phyloP scores from a whole-genome alignment of 106 monocot genomes.

The Amphibolis antarctica region DNA sequence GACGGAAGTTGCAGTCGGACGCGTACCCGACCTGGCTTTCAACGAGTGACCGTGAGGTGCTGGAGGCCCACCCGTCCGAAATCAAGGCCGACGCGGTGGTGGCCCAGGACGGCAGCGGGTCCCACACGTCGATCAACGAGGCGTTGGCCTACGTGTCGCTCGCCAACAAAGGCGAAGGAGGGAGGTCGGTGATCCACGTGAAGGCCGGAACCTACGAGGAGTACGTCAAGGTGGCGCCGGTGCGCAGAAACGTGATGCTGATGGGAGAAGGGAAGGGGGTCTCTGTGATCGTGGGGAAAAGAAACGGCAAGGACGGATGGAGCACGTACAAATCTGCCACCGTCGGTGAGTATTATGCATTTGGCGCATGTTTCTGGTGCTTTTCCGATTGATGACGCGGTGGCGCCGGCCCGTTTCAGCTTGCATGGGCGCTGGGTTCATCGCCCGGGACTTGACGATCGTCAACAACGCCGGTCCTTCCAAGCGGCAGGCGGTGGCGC shows the following conservation, averaged over 20 bases:
- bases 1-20: not conserved
- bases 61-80: slow-evolving; percentile 28
- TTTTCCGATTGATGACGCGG: too few relatives aligned
- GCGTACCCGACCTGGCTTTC: slow-evolving; percentile 45
- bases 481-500: slow-evolving; percentile 70
- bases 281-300: slow-evolving; percentile 36
- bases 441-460: slow-evolving; percentile 58
- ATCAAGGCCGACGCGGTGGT: slow-evolving; percentile 53
- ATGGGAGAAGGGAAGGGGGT: slow-evolving; percentile 76
- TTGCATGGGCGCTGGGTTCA: slow-evolving; percentile 64
- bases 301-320: slow-evolving; percentile 28
- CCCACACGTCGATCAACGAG: slow-evolving; percentile 43
- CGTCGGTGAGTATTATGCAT: slow-evolving; percentile 33
- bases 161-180: not conserved
- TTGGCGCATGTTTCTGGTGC: too few relatives aligned
- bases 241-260: slow-evolving; percentile 72
- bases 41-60: slow-evolving; percentile 33
- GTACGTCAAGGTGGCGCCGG: slow-evolving; percentile 32
- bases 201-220: slow-evolving; percentile 65
- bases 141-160: slow-evolving; percentile 39
- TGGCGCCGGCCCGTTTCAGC: too few relatives aligned
- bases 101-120: slow-evolving; percentile 52
- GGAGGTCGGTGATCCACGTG: slow-evolving; percentile 44
- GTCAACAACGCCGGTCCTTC: slow-evolving; percentile 60
- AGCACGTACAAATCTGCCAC: slow-evolving; percentile 63